These are phyloP conservation scores for Andrographis paniculata DNA, from an alignment of 305 asterid genomes.

Conservation along the genomic window DNA sequence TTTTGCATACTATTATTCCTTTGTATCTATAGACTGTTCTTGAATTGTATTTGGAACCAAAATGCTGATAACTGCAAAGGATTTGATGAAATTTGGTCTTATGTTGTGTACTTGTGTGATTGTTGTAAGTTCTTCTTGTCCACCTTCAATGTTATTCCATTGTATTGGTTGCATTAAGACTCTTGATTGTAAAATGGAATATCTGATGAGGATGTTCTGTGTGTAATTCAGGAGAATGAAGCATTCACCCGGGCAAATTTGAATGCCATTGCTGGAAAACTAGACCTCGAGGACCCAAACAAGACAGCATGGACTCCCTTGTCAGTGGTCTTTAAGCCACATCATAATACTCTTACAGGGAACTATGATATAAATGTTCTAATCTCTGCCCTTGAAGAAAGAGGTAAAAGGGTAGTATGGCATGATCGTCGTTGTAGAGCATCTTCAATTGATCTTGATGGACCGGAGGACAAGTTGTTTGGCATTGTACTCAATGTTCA, in stretches of 20 bases:
- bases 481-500: constrained; percentile 70
- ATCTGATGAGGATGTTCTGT: constrained; percentile 7
- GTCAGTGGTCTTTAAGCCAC: constrained; percentile 70
- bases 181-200: background rate
- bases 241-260: constrained; percentile 13
- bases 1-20: no score
- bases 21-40: no score
- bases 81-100: no score
- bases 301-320: constrained; percentile 49
- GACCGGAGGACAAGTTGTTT: constrained; percentile 33
- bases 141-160: background rate
- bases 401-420: constrained; percentile 66
- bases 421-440: constrained; percentile 61
- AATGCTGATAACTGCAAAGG: no score
- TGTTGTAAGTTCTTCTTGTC: background rate
- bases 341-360: constrained; percentile 73
- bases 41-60: no score
- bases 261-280: constrained; percentile 47
- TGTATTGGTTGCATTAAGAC: background rate
- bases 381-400: constrained; percentile 64
- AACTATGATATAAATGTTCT: constrained; percentile 80
- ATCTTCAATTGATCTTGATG: constrained; percentile 52
- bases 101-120: no score
- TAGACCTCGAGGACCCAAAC: constrained; percentile 56
- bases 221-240: constrained; percentile 39